Conservation (phyloP, 2,329 filamentous ascomycete genomes). For the Fusarium mexicanum region DNA sequence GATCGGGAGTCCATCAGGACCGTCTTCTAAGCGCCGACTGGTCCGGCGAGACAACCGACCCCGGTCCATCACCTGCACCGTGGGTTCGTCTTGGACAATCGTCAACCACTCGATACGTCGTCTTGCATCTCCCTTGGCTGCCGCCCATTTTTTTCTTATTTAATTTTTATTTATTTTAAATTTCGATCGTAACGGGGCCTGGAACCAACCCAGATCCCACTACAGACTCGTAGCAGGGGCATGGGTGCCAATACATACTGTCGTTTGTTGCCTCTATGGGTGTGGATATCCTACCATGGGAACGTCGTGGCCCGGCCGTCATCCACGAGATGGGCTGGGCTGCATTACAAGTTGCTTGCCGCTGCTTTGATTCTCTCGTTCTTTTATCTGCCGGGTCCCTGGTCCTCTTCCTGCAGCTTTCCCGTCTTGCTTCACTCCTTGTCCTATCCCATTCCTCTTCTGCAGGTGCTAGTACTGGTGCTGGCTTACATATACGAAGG, state of each 20-base stretch:
- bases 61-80: constrained; percentile 48
- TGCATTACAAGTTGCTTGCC: constrained; percentile 23
- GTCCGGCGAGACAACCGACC: constrained; percentile 41
- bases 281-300: constrained; percentile 10
- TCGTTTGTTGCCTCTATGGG: constrained; percentile 19
- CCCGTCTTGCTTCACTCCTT: constrained; percentile 32
- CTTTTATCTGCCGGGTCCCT: constrained; percentile 40
- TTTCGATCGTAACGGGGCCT: constrained; percentile 18
- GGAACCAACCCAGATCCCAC: constrained; percentile 21
- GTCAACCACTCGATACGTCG: constrained; percentile 40
- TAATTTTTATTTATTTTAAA: constrained; percentile 1
- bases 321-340: constrained; percentile 25
- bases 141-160: constrained; percentile 29
- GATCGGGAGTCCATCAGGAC: constrained; percentile 20
- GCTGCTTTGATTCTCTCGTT: constrained; percentile 23
- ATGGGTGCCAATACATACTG: constrained; percentile 15
- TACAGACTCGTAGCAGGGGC: constrained; percentile 3
- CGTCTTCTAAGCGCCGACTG: constrained; percentile 50
- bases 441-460: constrained; percentile 36
- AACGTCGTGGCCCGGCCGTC: constrained; percentile 28
- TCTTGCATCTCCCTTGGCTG: constrained; percentile 31
- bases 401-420: constrained; percentile 34
- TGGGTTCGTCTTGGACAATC: constrained; percentile 39
- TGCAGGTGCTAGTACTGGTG: constrained; percentile 13
- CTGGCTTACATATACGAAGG: constrained; percentile 35